A percentile compares a stretch with the other conserved stretches of the same genome.
These are phyloP conservation scores for Cytospora piceicola DNA, from an alignment of 2,329 filamentous ascomycete genomes.

Conservation along the genomic window DNA sequence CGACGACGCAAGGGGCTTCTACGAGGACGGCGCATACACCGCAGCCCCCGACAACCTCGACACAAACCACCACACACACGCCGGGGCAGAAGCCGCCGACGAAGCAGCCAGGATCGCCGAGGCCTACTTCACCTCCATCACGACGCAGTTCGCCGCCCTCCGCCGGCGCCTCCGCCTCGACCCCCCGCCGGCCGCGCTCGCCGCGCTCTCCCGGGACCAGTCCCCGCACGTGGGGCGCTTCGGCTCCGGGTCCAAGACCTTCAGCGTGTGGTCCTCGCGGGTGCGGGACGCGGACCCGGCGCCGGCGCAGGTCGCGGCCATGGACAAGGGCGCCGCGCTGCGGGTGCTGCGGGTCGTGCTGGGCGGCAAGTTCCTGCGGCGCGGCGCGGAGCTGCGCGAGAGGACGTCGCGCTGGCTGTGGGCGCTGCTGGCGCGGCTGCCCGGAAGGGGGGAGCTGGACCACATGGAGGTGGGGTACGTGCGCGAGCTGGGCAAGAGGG, in stretches of 20 bases:
- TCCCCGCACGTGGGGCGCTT: constrained; percentile 55
- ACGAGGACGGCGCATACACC: constrained; percentile 79
- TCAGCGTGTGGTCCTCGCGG: constrained; percentile 55
- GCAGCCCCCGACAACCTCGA: constrained; percentile 54
- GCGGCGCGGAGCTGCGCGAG: constrained; percentile 61
- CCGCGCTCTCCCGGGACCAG: constrained; percentile 46
- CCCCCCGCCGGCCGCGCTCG: constrained; percentile 57
- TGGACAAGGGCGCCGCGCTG: constrained; percentile 69
- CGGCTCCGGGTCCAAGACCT: constrained; percentile 54
- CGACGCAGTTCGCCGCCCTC: constrained; percentile 66
- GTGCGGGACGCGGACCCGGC: constrained; percentile 59
- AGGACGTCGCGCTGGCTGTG: constrained; percentile 83
- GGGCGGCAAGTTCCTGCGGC: constrained; percentile 64
- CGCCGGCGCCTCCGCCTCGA: constrained; percentile 62
- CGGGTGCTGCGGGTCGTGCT: constrained; percentile 70
- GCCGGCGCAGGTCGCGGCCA: constrained; percentile 62
- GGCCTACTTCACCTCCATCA: constrained; percentile 70
- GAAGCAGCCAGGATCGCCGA: constrained; percentile 54
- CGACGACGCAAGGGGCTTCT: constrained; percentile 66
- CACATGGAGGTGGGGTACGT: constrained; percentile 76
- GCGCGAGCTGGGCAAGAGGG: constrained; percentile 78
- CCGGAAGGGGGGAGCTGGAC: constrained; percentile 73
- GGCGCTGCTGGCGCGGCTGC: constrained; percentile 76
- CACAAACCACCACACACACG: constrained; percentile 36
- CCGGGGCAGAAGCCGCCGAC: constrained; percentile 37